phyloP scores from a whole-genome alignment of 345 rosid genomes.

The Camelina hispida region DNA sequence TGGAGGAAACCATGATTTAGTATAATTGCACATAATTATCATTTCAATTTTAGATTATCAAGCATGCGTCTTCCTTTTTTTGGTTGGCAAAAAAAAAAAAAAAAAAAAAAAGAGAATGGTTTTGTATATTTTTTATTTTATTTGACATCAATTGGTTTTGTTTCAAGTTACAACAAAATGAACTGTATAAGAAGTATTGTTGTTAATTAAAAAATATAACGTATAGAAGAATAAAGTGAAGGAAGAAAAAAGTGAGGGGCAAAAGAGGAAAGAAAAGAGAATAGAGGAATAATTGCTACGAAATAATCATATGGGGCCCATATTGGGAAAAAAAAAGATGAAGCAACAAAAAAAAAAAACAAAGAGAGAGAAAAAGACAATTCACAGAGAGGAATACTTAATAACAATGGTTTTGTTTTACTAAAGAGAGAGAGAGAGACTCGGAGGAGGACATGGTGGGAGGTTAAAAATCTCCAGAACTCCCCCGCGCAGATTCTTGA shows the following conservation, averaged over 20 bases:
- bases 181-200: too few relatives aligned
- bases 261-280: conserved; percentile 16
- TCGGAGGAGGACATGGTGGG: conserved; percentile 20
- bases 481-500: background rate
- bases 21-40: conserved; percentile 5
- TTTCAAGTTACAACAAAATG: background rate
- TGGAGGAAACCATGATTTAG: background rate
- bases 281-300: conserved; percentile 38
- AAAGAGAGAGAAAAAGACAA: conserved; percentile 41
- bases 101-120: background rate
- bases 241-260: conserved; percentile 11
- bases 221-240: conserved; percentile 45
- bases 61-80: background rate
- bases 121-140: too few relatives aligned
- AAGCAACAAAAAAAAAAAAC: conserved; percentile 21
- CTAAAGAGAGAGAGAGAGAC: conserved; percentile 30
- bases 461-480: conserved; percentile 11
- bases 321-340: conserved; percentile 57
- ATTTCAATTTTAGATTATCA: background rate
- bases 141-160: too few relatives aligned
- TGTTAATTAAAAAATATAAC: conserved; percentile 22
- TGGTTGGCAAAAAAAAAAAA: background rate
- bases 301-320: conserved; percentile 49
- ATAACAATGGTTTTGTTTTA: background rate
- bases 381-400: background rate